Conservation (phyloP, 495 filamentous ascomycete species). For the Trichoderma erinaceum region DNA sequence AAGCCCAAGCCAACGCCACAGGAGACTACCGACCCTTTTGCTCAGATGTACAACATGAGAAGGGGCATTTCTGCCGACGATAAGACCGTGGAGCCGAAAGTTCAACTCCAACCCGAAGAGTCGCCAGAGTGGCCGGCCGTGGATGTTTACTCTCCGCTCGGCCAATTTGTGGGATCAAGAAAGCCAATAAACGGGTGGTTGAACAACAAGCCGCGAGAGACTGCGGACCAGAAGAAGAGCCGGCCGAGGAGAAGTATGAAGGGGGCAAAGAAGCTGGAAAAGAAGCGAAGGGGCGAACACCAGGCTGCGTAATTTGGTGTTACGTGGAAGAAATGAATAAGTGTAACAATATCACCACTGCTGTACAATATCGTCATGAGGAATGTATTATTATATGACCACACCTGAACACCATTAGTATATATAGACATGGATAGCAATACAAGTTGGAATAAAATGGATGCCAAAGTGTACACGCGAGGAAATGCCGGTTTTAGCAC, state of each 20-base stretch:
- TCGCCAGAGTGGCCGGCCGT: constrained; percentile 54
- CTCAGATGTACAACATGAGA: background rate
- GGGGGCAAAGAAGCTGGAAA: constrained; percentile 47
- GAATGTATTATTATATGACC: background rate
- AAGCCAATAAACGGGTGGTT: constrained; percentile 69
- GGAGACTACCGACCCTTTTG: constrained; percentile 17
- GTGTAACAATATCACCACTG: background rate
- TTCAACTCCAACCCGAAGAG: constrained; percentile 17
- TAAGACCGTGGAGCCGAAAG: constrained; percentile 3
- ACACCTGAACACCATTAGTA: background rate
- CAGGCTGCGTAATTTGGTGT: background rate
- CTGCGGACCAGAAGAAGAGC: constrained; percentile 20
- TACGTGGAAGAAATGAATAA: background rate
- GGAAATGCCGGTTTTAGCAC: too few relatives aligned
- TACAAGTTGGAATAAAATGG: too few relatives aligned
- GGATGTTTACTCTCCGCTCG: constrained; percentile 80
- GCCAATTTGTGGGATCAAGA: constrained; percentile 64
- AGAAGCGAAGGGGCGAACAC: constrained; percentile 26
- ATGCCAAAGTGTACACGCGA: too few relatives aligned
- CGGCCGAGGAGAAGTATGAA: constrained; percentile 56
- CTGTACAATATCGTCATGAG: background rate
- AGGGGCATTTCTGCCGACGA: background rate
- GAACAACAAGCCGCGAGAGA: constrained; percentile 33
- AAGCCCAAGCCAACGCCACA: background rate
- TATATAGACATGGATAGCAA: background rate